Conservation (phyloP, 305 asterid genomes). For the Fraxinus latifolia region DNA sequence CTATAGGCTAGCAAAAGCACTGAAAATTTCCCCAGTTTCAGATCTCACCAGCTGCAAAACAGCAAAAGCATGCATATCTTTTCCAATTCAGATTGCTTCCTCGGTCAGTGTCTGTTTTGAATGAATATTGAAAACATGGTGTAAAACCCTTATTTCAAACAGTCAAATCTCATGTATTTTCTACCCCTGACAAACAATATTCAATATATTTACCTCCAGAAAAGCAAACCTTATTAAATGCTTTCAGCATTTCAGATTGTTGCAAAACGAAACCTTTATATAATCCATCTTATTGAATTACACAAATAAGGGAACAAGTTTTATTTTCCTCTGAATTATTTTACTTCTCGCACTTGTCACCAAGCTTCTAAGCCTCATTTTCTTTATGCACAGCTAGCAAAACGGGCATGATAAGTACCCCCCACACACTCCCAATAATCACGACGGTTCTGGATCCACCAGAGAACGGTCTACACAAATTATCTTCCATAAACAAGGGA, state of each 20-base stretch:
- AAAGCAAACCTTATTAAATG: not conserved
- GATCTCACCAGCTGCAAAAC: not conserved
- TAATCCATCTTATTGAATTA: not conserved
- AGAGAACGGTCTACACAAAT: not conserved
- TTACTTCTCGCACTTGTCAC: not conserved
- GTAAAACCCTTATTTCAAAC: not conserved
- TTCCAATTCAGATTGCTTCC: not conserved
- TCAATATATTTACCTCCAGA: not conserved
- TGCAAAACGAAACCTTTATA: not conserved
- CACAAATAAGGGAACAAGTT: not conserved
- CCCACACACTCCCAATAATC: not conserved
- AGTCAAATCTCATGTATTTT: not conserved
- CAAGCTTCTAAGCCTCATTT: not conserved
- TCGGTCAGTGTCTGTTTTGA: not conserved
- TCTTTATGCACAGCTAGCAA: not conserved
- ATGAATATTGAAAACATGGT: not conserved
- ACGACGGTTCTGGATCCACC: not conserved
- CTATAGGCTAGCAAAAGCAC: not conserved
- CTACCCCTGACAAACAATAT: not conserved
- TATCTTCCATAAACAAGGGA: not conserved
- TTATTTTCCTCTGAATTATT: not conserved
- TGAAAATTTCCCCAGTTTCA: not conserved
- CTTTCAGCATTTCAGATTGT: not conserved
- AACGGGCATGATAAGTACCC: not conserved
- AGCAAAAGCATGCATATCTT: not conserved